Base-by-base conservation (phyloP, 2,329 filamentous ascomycete genomes). In the Pseudogymnoascus sp. region DNA sequence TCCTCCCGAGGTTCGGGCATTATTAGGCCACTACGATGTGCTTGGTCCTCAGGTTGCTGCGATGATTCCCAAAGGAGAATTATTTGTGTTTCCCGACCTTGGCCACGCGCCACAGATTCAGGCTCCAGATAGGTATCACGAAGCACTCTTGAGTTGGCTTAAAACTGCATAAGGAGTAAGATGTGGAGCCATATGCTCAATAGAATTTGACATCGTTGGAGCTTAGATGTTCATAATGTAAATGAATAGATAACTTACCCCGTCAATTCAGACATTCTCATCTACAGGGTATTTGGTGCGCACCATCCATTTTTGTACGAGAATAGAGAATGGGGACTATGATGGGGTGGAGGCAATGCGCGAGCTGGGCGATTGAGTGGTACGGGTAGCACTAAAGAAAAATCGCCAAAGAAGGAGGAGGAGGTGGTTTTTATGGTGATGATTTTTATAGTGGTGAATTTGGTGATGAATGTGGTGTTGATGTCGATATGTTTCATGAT, bases 51-150 rank as follows among this genome's bases (percentile, higher is more conserved):
- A 75, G 63, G 75, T 78, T 0, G 75, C 75, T 6, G 72, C 68
- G 0, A 72, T 74, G 66, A 80, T 83, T 35, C 77, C 77, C 0
- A 73, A 78, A 53, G 73, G 73, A 46, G 72, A 75, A 8, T 69
- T 82, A 56, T 69, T 81, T 28, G 75, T 76, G 41, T 82, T 82
- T 63, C 71, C 75, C 0, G 73, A 77, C 19, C 66, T 81, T 35
- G 81, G 81, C 2, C 81, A 83, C 59, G 75, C 79, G 35, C 80
- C 81, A 12, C 81, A 82, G 66, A 78, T 82, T 31, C 80, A 81
- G 62, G 75, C 77, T 16, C 78, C 79, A 0, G 73, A 74, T 2
- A 69, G 68, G 50, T 81, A 81, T 65, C 77, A 82, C 65, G 62
- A 71, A 26, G 75, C 75, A 4, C 63, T 82, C 64, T 66, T 81